Evolutionary conservation across 768 basidiomycete genomes (phyloP), one percentile per base, ranked within the genome.

Genomic region (Termitomyces titanicus): DNA sequence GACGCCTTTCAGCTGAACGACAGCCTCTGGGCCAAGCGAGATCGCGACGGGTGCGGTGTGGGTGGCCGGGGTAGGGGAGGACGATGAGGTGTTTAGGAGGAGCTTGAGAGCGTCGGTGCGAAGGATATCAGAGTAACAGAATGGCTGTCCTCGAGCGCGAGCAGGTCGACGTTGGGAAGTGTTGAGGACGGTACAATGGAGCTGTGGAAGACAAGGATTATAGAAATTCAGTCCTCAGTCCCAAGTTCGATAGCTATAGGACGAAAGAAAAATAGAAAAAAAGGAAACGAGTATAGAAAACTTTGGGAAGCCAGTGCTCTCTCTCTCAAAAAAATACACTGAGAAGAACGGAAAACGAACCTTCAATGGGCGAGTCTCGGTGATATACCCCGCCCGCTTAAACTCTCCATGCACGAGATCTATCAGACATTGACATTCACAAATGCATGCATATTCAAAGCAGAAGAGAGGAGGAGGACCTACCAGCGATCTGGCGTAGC

Each of bases 331-430:
- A n/a, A 15, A 7, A n/a, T n/a, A n/a, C n/a, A n/a, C n/a, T 20
- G 43, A 5, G 35, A 12, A 25, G n/a, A 24, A 18, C 7, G 44
- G 42, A 42, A 17, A 12, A 47, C 69, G 6, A 50, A 81, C 83
- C 65, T 81, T 83, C 35, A 84, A 70, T 1, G 81, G 80, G 9
- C 82, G 72, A 24, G 63, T 70, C 12, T 81, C 81, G 0, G 63
- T 68, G 40, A 80, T 58, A 60, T 80, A 82, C 0, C 75, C 78
- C 12, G 68, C 72, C 0, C 68, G 59, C 50, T 55, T 68, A 54
- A 82, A 82, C 0, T 71, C 51, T 49, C 56, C 62, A 57, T 73
- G 68, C 9, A 82, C 67, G 17, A 80, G 61, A 35, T 77, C 81
- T 82, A 43, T n/a, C 33, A 11, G 12, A 12, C n/a, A n/a, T n/a